Percentiles rank a stretch among this genome's conserved stretches.
phyloP scores from a whole-genome alignment of 148 eudicot species.

The Vaccinium corymbosum region DNA sequence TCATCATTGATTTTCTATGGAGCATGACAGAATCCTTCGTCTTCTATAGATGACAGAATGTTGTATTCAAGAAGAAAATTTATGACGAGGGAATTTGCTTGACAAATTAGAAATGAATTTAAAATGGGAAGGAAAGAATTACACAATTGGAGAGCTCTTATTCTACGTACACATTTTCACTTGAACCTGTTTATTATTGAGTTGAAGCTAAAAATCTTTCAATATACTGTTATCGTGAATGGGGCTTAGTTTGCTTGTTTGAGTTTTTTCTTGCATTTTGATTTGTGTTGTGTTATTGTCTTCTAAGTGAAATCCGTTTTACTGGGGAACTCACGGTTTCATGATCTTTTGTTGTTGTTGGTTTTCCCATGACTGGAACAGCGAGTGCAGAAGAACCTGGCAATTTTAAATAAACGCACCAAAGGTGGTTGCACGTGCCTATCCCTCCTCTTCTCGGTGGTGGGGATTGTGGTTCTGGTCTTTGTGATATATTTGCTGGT shows the following conservation, averaged over 20 bases:
- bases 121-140: background rate
- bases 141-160: background rate
- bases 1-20: background rate
- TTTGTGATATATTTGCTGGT: constrained; percentile 51
- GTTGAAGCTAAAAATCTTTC: background rate
- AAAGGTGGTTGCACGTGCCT: constrained; percentile 74
- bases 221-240: background rate
- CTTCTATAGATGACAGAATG: background rate
- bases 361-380: constrained; percentile 27
- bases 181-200: background rate
- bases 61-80: background rate
- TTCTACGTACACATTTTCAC: background rate
- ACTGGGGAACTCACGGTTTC: background rate
- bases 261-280: background rate
- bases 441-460: constrained; percentile 48
- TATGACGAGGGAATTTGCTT: background rate
- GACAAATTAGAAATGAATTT: background rate
- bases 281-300: background rate
- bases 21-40: background rate
- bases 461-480: constrained; percentile 52
- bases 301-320: background rate
- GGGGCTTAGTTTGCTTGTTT: background rate
- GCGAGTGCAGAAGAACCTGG: constrained; percentile 77
- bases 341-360: background rate
- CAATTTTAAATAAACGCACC: constrained; percentile 59